Evolutionary conservation across 306 rosid genomes (phyloP).

Genomic region (Luffa acutangula): DNA sequence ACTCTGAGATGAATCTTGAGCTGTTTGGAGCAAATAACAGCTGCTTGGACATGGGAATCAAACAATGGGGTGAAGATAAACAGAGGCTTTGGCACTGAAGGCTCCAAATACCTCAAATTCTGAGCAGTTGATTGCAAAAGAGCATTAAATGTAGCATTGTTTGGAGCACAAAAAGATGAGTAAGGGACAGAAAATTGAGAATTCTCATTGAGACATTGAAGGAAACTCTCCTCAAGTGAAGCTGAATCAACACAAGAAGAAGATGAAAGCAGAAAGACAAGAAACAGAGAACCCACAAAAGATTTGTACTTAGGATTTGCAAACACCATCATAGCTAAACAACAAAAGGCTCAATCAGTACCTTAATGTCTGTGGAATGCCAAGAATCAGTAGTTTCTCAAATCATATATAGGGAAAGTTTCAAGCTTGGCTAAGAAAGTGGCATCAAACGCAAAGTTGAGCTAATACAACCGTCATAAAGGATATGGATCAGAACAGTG

Average conservation of each 20-base stretch:
- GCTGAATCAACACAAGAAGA: conserved; percentile 24
- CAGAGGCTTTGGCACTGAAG: conserved; percentile 58
- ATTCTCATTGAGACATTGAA: conserved; percentile 29
- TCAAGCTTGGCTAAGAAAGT: background rate
- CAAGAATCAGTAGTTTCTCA: background rate
- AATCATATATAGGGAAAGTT: conserved; percentile 1
- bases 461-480: background rate
- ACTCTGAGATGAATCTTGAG: conserved; percentile 47
- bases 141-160: conserved; percentile 29
- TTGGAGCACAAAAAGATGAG: conserved; percentile 35
- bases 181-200: conserved; percentile 27
- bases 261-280: conserved; percentile 24
- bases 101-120: conserved; percentile 40
- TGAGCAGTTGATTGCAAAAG: conserved; percentile 58
- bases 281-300: conserved; percentile 5
- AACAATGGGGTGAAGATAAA: conserved; percentile 50
- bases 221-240: conserved; percentile 32
- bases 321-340: conserved; percentile 21
- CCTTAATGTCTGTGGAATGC: background rate
- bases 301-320: conserved; percentile 9
- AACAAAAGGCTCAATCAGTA: background rate
- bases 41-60: conserved; percentile 53
- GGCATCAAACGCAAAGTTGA: background rate
- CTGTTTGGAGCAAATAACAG: conserved; percentile 53
- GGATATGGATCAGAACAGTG: background rate